Evolutionary conservation across 164 flowering plant species (phyloP), one percentile per base, ranked within the genome.

Genomic region (Kalanchoe fedtschenkoi): DNA sequence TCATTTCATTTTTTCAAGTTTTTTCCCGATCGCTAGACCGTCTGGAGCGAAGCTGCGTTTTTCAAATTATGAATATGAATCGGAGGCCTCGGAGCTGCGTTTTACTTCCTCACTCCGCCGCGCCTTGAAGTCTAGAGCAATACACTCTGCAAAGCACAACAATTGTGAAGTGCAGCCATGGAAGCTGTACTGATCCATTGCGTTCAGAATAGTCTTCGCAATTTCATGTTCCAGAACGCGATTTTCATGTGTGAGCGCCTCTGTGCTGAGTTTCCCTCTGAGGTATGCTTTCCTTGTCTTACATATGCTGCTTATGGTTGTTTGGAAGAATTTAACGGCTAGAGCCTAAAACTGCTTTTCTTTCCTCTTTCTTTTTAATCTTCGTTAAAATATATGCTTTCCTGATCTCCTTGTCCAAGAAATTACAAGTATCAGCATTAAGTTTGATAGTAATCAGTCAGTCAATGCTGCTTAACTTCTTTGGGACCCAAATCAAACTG

Each of bases 161-260:
- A 16, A 24, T 22, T 22, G 22, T 19, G 28, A 21, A 46, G 28
- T 17, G 24, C 39, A 13, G 53, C 15, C 30, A 93, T 95, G 99
- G 99, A 95, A 77, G 71, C 79, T 60, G 71, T 95, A 70, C 81
- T 95, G 22, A 60, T 70, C 21, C 89, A 89, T 34, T 83, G 90
- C 62, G 90, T 95, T 2, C 87, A 84, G 61, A 83, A 74, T 69
- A 91, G 88, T 75, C 80, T 91, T 46, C 88, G 85, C 10, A 82
- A 80, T 47, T 83, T 90, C 70, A 76, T 91, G 87, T 67, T 76
- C 68, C 78, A 77, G 4, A 95, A 95, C 68, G 93, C 99, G 74
- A 84, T 91, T 70, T 95, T 95, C 76, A 67, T 91, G 62, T 87
- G 99, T 72, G 96, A 95, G 46, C 96, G 99, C 26, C 93, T 95